Conservation (phyloP, 2,329 filamentous ascomycete genomes). For the Cercospora sp. region DNA sequence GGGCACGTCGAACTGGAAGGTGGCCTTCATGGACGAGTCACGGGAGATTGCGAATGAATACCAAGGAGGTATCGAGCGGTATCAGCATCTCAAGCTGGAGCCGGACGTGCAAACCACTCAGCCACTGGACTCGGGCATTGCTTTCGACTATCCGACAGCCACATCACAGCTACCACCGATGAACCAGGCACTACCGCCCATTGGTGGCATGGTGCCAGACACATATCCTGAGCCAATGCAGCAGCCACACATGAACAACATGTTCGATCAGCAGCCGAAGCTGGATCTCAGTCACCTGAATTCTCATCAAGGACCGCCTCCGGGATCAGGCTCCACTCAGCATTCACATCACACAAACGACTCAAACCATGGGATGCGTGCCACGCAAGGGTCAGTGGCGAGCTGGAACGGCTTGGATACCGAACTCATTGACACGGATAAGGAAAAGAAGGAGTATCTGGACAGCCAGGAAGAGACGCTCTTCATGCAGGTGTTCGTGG, state of each 20-base stretch:
- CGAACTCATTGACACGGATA: conserved; percentile 42
- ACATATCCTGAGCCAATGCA: conserved; percentile 44
- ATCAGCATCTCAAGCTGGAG: conserved; percentile 50
- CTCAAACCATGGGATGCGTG: conserved; percentile 28
- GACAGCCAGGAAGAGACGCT: conserved; percentile 74
- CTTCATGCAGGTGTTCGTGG: conserved; percentile 91
- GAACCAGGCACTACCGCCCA: conserved; percentile 54
- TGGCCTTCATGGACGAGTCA: conserved; percentile 86
- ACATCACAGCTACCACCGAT: conserved; percentile 29
- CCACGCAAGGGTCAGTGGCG: conserved; percentile 28
- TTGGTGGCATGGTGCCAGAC: conserved; percentile 52
- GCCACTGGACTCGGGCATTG: conserved; percentile 35
- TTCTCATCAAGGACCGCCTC: conserved; percentile 26
- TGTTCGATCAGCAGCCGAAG: conserved; percentile 42
- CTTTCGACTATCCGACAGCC: conserved; percentile 24
- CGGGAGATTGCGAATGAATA: conserved; percentile 89
- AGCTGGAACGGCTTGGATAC: conserved; percentile 43
- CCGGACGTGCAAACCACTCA: conserved; percentile 15
- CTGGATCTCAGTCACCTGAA: conserved; percentile 33
- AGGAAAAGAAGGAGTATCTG: conserved; percentile 62
- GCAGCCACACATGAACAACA: conserved; percentile 39
- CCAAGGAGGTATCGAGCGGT: conserved; percentile 71
- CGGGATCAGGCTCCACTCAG: conserved; percentile 28
- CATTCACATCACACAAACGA: conserved; percentile 29
- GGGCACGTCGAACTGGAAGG: conserved; percentile 64